These are phyloP conservation scores for Leishmania tarentolae DNA, from an alignment of 208 protist species.

Conservation along the genomic window DNA sequence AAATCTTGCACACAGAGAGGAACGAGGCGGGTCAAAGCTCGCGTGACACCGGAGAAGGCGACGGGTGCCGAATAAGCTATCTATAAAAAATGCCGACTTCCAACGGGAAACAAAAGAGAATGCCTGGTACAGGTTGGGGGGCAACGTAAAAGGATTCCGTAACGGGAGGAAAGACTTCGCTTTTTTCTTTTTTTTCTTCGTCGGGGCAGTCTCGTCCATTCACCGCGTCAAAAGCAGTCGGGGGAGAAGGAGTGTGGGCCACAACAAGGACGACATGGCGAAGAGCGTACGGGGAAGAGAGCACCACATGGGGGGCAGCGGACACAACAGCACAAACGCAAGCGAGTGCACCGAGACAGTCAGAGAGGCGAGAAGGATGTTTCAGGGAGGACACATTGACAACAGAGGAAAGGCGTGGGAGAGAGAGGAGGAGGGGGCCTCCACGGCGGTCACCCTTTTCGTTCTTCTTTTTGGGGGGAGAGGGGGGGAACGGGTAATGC, in stretches of 20 bases:
- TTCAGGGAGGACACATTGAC: background rate
- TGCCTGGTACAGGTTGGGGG: background rate
- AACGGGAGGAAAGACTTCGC: background rate
- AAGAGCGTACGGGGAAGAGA: background rate
- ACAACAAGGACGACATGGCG: too few species aligned
- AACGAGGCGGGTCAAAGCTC: background rate
- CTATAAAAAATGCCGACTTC: background rate
- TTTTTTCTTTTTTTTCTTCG: too few species aligned
- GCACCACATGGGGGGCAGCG: background rate
- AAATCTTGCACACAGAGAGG: background rate
- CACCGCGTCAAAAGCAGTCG: background rate
- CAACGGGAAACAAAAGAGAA: too few species aligned
- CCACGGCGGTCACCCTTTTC: background rate
- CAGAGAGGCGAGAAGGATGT: background rate
- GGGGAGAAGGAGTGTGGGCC: background rate
- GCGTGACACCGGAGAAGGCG: background rate
- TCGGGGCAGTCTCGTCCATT: background rate
- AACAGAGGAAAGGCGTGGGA: background rate
- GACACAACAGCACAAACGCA: background rate
- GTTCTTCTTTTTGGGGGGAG: background rate
- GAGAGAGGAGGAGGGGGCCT: background rate
- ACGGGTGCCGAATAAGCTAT: background rate
- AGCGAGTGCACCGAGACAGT: background rate
- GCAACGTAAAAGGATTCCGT: background rate
- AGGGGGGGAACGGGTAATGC: background rate